Percentiles rank a stretch among this genome's conserved stretches.
Evolutionary conservation across 495 filamentous ascomycete genomes (phyloP).

Genomic region (Penicillium argentinense): DNA sequence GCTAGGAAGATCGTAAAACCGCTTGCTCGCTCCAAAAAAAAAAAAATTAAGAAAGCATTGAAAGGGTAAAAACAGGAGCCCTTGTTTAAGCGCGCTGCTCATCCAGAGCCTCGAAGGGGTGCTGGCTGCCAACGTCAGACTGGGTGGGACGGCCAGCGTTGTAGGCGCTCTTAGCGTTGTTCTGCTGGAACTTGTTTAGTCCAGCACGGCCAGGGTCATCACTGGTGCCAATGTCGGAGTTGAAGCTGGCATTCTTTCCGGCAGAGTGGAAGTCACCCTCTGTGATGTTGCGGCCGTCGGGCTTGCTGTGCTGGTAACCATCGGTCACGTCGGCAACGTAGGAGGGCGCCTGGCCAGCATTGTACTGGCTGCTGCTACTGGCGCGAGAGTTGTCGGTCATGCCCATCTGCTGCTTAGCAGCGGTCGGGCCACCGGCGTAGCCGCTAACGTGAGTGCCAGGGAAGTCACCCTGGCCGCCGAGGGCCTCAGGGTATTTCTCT

Average conservation of each 20-base stretch:
- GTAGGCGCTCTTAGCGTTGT: slow-evolving; percentile 37
- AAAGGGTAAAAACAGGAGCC: not conserved
- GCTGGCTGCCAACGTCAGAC: slow-evolving; percentile 38
- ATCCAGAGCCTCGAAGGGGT: slow-evolving; percentile 43
- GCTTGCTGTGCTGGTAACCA: slow-evolving; percentile 39
- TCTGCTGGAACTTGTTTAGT: slow-evolving; percentile 46
- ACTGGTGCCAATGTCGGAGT: slow-evolving; percentile 55
- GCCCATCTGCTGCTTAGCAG: slow-evolving; percentile 37
- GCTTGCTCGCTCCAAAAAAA: slow-evolving; percentile 17
- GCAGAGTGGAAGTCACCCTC: slow-evolving; percentile 55
- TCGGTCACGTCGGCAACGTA: slow-evolving; percentile 43
- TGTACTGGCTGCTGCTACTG: slow-evolving; percentile 32
- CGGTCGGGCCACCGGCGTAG: slow-evolving; percentile 44
- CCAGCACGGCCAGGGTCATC: slow-evolving; percentile 63
- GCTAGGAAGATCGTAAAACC: slow-evolving; percentile 11
- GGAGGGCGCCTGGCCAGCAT: slow-evolving; percentile 39
- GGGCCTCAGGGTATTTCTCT: slow-evolving; percentile 48
- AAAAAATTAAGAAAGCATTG: slow-evolving; percentile 3
- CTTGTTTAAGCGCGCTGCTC: slow-evolving; percentile 43
- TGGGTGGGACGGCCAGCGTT: slow-evolving; percentile 41
- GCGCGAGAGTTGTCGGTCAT: slow-evolving; percentile 23
- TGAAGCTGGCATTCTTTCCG: slow-evolving; percentile 59
- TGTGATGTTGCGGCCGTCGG: slow-evolving; percentile 55
- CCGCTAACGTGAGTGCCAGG: slow-evolving; percentile 46
- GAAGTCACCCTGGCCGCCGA: slow-evolving; percentile 51